Evolutionary conservation across 768 basidiomycete species (phyloP), one percentile per base, ranked within the genome.

Genomic region (Phanerochaete carnosa): DNA sequence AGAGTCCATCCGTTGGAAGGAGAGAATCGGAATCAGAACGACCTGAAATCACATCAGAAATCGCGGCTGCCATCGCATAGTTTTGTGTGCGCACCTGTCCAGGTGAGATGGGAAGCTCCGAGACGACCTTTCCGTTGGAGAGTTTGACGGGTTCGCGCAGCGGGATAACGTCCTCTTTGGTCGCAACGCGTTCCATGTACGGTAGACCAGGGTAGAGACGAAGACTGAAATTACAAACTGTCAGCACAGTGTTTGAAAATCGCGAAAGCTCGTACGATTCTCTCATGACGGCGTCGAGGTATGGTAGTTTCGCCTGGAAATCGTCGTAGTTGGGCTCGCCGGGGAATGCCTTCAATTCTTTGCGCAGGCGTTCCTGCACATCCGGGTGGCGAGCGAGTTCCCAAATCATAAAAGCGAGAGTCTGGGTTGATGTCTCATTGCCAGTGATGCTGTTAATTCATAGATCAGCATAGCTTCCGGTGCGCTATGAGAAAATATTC

Each of bases 231-330:
- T 16, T 3, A 13, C 7, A n/a, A n/a, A n/a, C n/a, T 13, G 1
- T 5, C 22, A 51, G 50, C 29, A 26, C n/a, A n/a, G 50, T 28
- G 19, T 16, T n/a, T 8, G 50, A 5, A 4, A 28, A 26, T 2
- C 3, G 4, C 30, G 23, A n/a, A n/a, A 6, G 19, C 2, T 37
- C 45, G 11, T 75, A 64, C 22, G 74, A 74, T 71, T 87, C 84
- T 35, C 79, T 78, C 33, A 87, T 74, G 43, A 87, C 81, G 66
- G 77, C 79, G 63, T 88, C 87, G 33, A 88, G 77, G 63, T 83
- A 83, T 4, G 76, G 74, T 28, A 84, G 75, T 33, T 69, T 72
- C 11, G 57, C 60, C 53, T 72, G 70, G 12, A 73, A 64, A 39
- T 71, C 71, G 43, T 76, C 75, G 55, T 74, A 75, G 9, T 66